Evolutionary conservation across 306 rosid species (phyloP), one percentile per base, ranked within the genome.

Genomic region (Astragalus glycyphyllos): DNA sequence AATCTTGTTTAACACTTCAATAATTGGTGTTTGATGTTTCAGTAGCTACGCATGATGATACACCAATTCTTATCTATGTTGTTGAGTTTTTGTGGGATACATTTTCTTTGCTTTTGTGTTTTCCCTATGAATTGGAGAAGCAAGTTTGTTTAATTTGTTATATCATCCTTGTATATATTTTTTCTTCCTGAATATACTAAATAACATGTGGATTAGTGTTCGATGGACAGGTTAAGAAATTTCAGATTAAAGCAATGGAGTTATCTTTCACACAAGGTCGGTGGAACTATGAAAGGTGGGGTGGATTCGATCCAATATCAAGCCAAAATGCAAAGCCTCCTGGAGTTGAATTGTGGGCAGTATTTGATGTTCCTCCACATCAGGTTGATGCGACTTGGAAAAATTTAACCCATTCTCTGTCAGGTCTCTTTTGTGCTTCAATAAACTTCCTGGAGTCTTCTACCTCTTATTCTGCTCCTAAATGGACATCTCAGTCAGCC

Each of bases 201-300:
- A 50, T 82, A 73, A 76, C 81, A 47, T 56, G 51, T 69, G 71
- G 61, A 8, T 54, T 60, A 48, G 77, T 74, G 73, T 84, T 86
- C 55, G 63, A 82, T 84, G 83, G 79, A 69, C 92, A 94, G 99
- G 97, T 84, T 82, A 75, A 82, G 50, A 94, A 89, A 82, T 91
- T 77, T 75, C 87, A 81, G 44, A 58, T 94, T 63, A 91, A 86
- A 84, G 87, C 86, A 55, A 86, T 87, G 97, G 97, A 94, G 55
- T 83, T 94, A 55, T 94, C 99, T 74, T 94, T 94, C 81, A 91
- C 99, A 12, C 96, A 94, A 91, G 99, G 96, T 69, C 88, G 96
- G 46, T 91, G 99, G 99, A 89, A 85, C 78, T 89, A 94, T 79
- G 99, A 91, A 50, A 81, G 78, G 34, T 94, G 97, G 99, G 99